Conservation (phyloP, 208 protist species). For the Leishmania guyanensis region DNA sequence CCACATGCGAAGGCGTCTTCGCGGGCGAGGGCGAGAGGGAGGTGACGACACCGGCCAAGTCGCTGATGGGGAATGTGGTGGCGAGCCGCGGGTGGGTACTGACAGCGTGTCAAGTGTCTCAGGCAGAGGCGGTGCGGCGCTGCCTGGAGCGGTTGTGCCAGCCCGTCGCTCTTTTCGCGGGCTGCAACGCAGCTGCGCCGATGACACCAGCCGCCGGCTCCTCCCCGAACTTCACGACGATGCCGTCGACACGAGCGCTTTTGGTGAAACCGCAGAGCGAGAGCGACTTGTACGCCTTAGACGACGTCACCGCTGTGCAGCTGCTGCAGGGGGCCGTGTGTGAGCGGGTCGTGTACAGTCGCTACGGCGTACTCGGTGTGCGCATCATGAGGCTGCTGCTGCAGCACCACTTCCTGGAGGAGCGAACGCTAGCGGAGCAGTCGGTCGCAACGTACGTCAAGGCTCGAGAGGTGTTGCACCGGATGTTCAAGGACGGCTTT, state of each 20-base stretch:
- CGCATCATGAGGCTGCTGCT: conserved; percentile 80
- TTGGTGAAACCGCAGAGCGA: conserved; percentile 18
- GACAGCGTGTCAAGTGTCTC: conserved; percentile 1
- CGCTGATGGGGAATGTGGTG: not conserved
- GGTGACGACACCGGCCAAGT: not conserved
- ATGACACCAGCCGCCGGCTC: not conserved
- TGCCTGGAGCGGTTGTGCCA: conserved; percentile 31
- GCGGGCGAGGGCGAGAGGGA: not conserved
- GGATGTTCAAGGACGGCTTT: conserved; percentile 78
- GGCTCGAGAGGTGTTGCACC: conserved; percentile 73
- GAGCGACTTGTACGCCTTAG: conserved; percentile 20
- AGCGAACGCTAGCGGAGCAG: conserved; percentile 79
- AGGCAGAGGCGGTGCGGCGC: conserved; percentile 27
- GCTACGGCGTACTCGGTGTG: conserved; percentile 81
- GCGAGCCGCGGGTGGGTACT: conserved; percentile 8
- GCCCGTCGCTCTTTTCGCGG: conserved; percentile 25
- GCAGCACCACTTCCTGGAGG: conserved; percentile 74
- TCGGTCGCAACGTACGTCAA: conserved; percentile 64
- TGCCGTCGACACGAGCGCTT: conserved; percentile 14
- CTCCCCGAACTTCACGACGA: not conserved
- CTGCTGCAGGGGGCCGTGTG: conserved; percentile 52
- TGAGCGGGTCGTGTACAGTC: conserved; percentile 73
- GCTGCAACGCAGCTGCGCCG: conserved; percentile 12
- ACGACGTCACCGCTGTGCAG: conserved; percentile 35
- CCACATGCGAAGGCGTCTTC: not conserved